Percentiles rank a stretch among this genome's conserved stretches.
phyloP scores from a whole-genome alignment of 139 green algal genomes.

The Desmodesmus armatus region DNA sequence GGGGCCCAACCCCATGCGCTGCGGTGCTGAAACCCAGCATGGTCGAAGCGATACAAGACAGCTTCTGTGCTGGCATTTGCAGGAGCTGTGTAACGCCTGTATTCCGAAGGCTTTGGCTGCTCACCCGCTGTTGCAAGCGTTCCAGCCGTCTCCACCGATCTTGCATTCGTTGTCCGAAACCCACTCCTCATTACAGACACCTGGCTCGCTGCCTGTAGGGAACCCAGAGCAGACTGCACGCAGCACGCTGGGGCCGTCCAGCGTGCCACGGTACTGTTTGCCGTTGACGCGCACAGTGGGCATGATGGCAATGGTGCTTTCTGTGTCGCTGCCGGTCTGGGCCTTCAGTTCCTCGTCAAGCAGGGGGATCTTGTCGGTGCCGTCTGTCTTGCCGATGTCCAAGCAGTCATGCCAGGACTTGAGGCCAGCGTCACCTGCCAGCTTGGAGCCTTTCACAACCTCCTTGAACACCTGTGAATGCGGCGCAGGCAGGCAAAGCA shows the following conservation, averaged over 20 bases:
- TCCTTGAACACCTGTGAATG: slow-evolving; percentile 66
- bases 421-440: slow-evolving; percentile 29
- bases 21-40: too few species aligned
- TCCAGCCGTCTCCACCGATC: slow-evolving; percentile 63
- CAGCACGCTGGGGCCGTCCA: slow-evolving; percentile 73
- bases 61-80: too few species aligned
- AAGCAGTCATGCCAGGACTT: slow-evolving; percentile 45
- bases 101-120: too few species aligned
- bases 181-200: slow-evolving; percentile 73
- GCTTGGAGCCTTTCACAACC: slow-evolving; percentile 47
- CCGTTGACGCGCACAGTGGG: slow-evolving; percentile 94
- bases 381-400: slow-evolving; percentile 65
- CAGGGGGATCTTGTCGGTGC: slow-evolving; percentile 48
- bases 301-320: slow-evolving; percentile 79
- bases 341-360: slow-evolving; percentile 80
- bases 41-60: too few species aligned
- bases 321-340: slow-evolving; percentile 61
- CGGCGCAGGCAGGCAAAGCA: background rate
- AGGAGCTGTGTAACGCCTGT: too few species aligned
- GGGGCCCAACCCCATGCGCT: too few species aligned
- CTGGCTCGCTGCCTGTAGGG: slow-evolving; percentile 68
- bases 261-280: slow-evolving; percentile 87
- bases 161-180: slow-evolving; percentile 79
- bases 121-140: slow-evolving; percentile 69
- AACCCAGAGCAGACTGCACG: slow-evolving; percentile 91